These are phyloP conservation scores for Copromyces sp. DNA, from an alignment of 495 filamentous ascomycete genomes.

Conservation along the genomic window DNA sequence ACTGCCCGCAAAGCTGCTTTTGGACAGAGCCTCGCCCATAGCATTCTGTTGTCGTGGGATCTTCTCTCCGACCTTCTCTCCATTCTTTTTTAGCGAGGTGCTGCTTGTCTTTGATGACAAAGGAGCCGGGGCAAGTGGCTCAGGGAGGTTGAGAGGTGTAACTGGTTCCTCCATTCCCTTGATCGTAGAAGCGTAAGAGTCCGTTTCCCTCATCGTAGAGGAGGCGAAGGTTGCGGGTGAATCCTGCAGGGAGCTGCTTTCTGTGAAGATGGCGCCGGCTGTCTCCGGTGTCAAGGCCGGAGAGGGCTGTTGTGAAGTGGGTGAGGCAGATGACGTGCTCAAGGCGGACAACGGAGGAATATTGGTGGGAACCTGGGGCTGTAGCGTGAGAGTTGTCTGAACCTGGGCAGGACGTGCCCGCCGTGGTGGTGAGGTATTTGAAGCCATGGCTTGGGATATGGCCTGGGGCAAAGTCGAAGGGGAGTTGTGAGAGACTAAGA, in stretches of 20 bases:
- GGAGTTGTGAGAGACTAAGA: background rate
- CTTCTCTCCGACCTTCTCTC: background rate
- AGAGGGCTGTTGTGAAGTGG: conserved; percentile 32
- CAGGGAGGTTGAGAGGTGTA: conserved; percentile 30
- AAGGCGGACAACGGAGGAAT: conserved; percentile 25
- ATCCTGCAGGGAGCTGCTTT: conserved; percentile 29
- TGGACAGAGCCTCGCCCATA: conserved; percentile 24
- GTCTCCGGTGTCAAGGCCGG: conserved; percentile 31
- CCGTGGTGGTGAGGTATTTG: conserved; percentile 23
- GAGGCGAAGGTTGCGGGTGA: conserved; percentile 33
- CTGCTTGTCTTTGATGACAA: conserved; percentile 29
- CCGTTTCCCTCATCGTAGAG: conserved; percentile 13
- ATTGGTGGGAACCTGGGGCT: conserved; percentile 23
- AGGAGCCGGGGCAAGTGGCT: conserved; percentile 19
- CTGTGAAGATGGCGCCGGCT: conserved; percentile 23
- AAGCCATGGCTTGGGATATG: conserved; percentile 25
- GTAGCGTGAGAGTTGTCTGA: conserved; percentile 25
- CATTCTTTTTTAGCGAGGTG: conserved; percentile 23
- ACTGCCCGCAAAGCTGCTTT: conserved; percentile 7
- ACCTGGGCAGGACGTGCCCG: conserved; percentile 31
- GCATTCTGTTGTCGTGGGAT: conserved; percentile 2
- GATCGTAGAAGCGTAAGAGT: conserved; percentile 2
- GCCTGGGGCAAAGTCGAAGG: conserved; percentile 5
- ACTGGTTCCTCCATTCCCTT: conserved; percentile 9
- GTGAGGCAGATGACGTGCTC: conserved; percentile 33